Conservation (phyloP, 2,329 filamentous ascomycete species). For the Alternaria sp. region DNA sequence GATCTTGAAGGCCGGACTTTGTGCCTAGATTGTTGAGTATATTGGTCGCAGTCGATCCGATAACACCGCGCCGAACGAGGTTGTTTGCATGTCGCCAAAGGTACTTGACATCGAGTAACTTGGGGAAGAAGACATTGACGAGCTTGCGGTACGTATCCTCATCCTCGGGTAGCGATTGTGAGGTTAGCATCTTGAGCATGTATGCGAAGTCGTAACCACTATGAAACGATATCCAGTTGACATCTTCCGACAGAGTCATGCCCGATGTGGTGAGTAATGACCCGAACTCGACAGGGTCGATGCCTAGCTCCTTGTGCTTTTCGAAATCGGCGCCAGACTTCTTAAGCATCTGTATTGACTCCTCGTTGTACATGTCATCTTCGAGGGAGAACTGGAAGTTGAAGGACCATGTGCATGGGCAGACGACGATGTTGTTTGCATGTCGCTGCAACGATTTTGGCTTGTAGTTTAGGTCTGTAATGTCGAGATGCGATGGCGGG, state of each 20-base stretch:
- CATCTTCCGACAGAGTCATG: constrained; percentile 82
- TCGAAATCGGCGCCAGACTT: constrained; percentile 93
- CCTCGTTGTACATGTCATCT: constrained; percentile 96
- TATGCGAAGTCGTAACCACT: constrained; percentile 99
- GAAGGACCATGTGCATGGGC: constrained; percentile 97
- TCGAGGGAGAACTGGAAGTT: constrained; percentile 97
- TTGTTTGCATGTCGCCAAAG: constrained; percentile 86
- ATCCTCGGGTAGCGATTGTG: constrained; percentile 82
- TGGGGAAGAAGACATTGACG: constrained; percentile 91
- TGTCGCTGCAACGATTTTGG: constrained; percentile 58
- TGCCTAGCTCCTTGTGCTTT: constrained; percentile 83
- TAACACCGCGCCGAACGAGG: constrained; percentile 61
- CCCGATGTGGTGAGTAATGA: constrained; percentile 90
- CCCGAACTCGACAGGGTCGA: constrained; percentile 88
- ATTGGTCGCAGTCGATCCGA: constrained; percentile 62
- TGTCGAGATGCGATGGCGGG: constrained; percentile 71
- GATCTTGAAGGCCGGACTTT: constrained; percentile 90
- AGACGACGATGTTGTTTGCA: constrained; percentile 62
- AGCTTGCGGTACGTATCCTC: constrained; percentile 88
- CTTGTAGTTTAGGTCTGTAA: constrained; percentile 50
- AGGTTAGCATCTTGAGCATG: constrained; percentile 89
- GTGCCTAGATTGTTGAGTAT: constrained; percentile 85
- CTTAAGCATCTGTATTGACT: constrained; percentile 88
- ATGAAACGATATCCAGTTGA: constrained; percentile 97
- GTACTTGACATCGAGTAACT: constrained; percentile 95